Evolutionary conservation across 2,329 filamentous ascomycete genomes (phyloP), one percentile per base, ranked within the genome.

Genomic region (Verticillium albo-atrum): DNA sequence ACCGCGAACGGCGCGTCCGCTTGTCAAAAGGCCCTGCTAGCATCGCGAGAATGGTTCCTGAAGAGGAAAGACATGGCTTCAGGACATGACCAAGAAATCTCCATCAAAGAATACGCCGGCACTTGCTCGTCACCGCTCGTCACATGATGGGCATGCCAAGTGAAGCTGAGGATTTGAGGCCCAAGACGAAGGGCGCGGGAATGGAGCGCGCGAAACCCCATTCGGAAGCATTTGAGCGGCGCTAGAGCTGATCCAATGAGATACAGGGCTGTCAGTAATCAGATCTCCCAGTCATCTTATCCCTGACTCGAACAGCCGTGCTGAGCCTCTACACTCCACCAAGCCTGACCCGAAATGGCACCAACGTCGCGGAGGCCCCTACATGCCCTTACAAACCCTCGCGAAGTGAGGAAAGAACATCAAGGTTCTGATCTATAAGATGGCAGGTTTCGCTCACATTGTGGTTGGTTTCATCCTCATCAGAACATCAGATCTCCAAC

Each of bases 11-110:
- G 57, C 66, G 71, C 54, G 65, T 70, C 2, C 73, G 68, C 1
- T 64, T 54, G 56, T 75, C 73, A 35, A 74, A 75, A 2, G 72
- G 72, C 0, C 72, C 72, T 1, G 73, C 37, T 27, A 65, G 62
- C 69, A 72, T 72, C 6, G 55, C 42, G 20, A 34, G 25, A 47
- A 20, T 23, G 23, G 10, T 28, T n/a, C 47, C 15, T 30, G 10
- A 26, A 47, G 15, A 42, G 25, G 20, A n/a, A 50, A 10, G 2
- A 23, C 42, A 50, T 50, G 3, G 42, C 42, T n/a, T 50, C 42
- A 50, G 20, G 42, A 10, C 20, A 23, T 20, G 12, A 23, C n/a
- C 4, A 23, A 20, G 23, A 9, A 23, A 30, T n/a, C 27, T 9
- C 9, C 52, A 32, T 6, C 15, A n/a, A 17, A 20, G n/a, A 17